A percentile compares a stretch with the other conserved stretches of the same genome.
phyloP scores from a whole-genome alignment of 352 stramenopile species.

The Phytophthora vignae region DNA sequence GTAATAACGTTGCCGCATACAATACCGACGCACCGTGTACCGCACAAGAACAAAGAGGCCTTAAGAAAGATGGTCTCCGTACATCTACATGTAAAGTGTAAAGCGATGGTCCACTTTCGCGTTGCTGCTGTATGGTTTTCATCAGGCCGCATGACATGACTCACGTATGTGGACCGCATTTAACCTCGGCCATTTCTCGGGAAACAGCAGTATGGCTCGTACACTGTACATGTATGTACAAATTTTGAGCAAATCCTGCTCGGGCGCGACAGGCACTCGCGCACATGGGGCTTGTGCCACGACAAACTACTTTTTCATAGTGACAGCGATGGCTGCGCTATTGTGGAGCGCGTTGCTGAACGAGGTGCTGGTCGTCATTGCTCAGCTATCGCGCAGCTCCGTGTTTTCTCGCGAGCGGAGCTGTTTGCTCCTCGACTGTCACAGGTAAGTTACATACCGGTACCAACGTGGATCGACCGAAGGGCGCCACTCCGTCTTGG shows the following conservation, averaged over 20 bases:
- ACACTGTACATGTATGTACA: too few relatives aligned
- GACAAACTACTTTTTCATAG: neutral
- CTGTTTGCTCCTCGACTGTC: conserved; percentile 31
- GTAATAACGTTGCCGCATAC: too few relatives aligned
- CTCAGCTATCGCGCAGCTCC: neutral
- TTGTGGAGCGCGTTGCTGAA: conserved; percentile 13
- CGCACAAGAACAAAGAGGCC: too few relatives aligned
- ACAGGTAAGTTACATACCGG: conserved; percentile 12
- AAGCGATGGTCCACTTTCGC: conserved; percentile 4
- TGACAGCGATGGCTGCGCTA: conserved; percentile 19
- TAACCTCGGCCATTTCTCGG: neutral
- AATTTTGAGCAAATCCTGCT: conserved; percentile 33
- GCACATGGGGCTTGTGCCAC: neutral
- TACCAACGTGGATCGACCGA: conserved; percentile 13
- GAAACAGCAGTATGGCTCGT: conserved; percentile 13
- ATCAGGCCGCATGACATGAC: conserved; percentile 11
- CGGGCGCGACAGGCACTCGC: too few relatives aligned
- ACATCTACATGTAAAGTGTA: too few relatives aligned
- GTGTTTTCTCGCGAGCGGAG: conserved; percentile 13
- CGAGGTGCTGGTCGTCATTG: conserved; percentile 26
- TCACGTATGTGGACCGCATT: conserved; percentile 13
- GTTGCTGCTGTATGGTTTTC: conserved; percentile 14
- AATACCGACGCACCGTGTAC: too few relatives aligned
- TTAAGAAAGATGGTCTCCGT: too few relatives aligned
- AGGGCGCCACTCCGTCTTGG: conserved; percentile 6